These are phyloP conservation scores for Triticum aestivum DNA, from an alignment of 176 grass and related monocot species.

Conservation along the genomic window IWGSC_CS_RefSeq_v2.1 NC_057813.1:428469229-428469728, in stretches of 20 bases:
- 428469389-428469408: constrained; percentile 60
- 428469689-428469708: too few relatives aligned
- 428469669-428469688: too few relatives aligned
- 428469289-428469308: too few relatives aligned
- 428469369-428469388: constrained; percentile 73
- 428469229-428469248: not conserved
- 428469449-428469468: constrained; percentile 89
- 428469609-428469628: constrained; percentile 60
- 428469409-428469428: constrained; percentile 70
- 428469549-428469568: constrained; percentile 87
- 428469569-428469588: constrained; percentile 70
- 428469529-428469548: constrained; percentile 92
- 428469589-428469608: constrained; percentile 86
- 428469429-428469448: constrained; percentile 77
- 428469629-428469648: constrained; percentile 12
- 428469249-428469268: not conserved
- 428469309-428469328: not conserved
- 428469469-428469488: constrained; percentile 71
- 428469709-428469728: too few relatives aligned
- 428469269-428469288: too few relatives aligned
- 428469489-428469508: constrained; percentile 35
- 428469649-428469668: constrained; percentile 60
- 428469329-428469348: not conserved
- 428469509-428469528: constrained; percentile 63
- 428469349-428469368: constrained; percentile 33